Conservation (phyloP, 306 rosid genomes). For the Gleditsia sinensis region DNA sequence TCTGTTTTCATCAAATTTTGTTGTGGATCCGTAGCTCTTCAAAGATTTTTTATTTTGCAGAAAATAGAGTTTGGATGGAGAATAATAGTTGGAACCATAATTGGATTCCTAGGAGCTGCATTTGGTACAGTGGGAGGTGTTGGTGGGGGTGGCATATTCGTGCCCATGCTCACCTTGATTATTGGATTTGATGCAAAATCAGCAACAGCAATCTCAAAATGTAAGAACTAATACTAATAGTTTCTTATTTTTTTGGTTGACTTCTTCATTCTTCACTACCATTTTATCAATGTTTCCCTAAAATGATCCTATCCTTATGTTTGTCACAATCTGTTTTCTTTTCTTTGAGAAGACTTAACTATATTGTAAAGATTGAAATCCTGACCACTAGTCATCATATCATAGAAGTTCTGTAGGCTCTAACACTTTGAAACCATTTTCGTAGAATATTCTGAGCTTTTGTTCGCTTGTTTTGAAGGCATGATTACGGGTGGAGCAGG, state of each 20-base stretch:
- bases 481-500: slow-evolving; percentile 86
- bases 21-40: no score
- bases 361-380: no score
- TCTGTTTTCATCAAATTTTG: background rate
- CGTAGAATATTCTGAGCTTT: background rate
- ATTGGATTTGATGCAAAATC: slow-evolving; percentile 79
- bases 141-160: slow-evolving; percentile 87
- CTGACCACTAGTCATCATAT: no score
- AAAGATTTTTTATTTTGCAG: slow-evolving; percentile 32
- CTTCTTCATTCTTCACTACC: no score
- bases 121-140: slow-evolving; percentile 90
- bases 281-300: no score
- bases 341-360: no score
- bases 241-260: no score
- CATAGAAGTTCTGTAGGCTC: no score
- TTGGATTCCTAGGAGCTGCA: slow-evolving; percentile 75
- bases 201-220: slow-evolving; percentile 76
- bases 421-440: no score
- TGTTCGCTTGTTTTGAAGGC: slow-evolving; percentile 44
- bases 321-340: no score
- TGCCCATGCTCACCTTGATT: slow-evolving; percentile 71
- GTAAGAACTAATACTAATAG: no score
- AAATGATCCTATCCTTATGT: no score
- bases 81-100: slow-evolving; percentile 51
- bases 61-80: slow-evolving; percentile 72